These are phyloP conservation scores for Cynara cardunculus DNA, from an alignment of 129 eudicot species.

Conservation along the genomic window DNA sequence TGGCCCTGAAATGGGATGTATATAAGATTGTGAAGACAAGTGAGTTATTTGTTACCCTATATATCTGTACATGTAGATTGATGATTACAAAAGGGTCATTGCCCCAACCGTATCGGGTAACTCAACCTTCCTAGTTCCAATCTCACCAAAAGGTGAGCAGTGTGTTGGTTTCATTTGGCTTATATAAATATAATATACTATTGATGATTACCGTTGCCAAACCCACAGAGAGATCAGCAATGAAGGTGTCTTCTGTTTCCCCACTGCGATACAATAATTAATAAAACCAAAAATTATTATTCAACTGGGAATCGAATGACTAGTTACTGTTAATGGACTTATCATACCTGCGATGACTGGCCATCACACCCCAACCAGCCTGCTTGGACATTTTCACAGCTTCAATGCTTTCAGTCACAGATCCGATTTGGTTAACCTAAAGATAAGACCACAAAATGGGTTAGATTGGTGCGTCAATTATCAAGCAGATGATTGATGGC, in stretches of 20 bases:
- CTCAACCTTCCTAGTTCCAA: background rate
- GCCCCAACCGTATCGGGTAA: background rate
- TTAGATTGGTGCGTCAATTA: background rate
- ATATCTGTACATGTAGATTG: background rate
- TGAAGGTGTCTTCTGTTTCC: conserved; percentile 89
- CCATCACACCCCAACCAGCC: conserved; percentile 99
- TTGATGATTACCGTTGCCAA: conserved; percentile 63
- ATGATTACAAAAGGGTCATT: conserved; percentile 33
- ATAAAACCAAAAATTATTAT: background rate
- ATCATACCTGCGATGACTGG: conserved; percentile 84
- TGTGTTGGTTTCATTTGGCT: background rate
- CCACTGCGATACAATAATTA: conserved; percentile 49
- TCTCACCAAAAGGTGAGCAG: no score
- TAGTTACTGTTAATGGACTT: background rate
- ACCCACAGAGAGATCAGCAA: conserved; percentile 92
- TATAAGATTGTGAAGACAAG: background rate
- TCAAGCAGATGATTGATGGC: background rate
- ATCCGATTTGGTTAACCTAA: conserved; percentile 96
- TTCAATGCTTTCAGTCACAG: conserved; percentile 97
- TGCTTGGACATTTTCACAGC: conserved; percentile 91
- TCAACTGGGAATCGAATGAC: background rate
- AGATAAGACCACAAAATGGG: conserved; percentile 1
- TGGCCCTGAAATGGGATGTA: conserved; percentile 59
- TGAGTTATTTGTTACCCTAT: background rate
- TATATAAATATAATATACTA: background rate